Conservation (phyloP, 169 alveolate species). For the Eimeria zaria region DNA sequence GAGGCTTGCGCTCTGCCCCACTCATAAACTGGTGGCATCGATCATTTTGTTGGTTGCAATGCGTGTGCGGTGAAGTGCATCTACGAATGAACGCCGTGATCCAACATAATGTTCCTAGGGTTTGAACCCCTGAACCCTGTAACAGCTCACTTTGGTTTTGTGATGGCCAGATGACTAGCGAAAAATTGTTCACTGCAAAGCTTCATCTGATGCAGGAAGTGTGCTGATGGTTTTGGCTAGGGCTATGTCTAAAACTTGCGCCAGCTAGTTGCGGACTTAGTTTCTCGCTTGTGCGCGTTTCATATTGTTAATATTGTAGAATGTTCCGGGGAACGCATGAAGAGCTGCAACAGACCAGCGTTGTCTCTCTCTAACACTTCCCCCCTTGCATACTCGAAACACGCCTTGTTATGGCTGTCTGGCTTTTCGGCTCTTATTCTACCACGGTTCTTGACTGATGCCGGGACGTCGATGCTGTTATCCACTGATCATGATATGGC, state of each 20-base stretch:
- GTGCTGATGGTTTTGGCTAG: background rate
- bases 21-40: background rate
- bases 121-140: no score
- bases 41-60: background rate
- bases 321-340: background rate
- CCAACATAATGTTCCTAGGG: no score
- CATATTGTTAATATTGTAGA: background rate
- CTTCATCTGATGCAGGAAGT: background rate
- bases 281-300: background rate
- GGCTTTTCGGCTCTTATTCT: background rate
- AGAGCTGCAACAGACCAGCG: background rate
- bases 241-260: background rate
- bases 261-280: background rate
- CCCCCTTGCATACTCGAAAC: background rate
- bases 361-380: background rate
- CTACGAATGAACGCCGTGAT: no score
- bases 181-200: background rate
- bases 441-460: background rate
- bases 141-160: no score
- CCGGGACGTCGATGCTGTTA: background rate
- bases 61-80: no score
- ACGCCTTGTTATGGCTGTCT: background rate
- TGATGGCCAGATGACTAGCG: no score
- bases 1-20: background rate
- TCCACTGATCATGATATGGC: background rate